Conservation (phyloP, 2,329 filamentous ascomycete genomes). For the Penicillium sp. region DNA sequence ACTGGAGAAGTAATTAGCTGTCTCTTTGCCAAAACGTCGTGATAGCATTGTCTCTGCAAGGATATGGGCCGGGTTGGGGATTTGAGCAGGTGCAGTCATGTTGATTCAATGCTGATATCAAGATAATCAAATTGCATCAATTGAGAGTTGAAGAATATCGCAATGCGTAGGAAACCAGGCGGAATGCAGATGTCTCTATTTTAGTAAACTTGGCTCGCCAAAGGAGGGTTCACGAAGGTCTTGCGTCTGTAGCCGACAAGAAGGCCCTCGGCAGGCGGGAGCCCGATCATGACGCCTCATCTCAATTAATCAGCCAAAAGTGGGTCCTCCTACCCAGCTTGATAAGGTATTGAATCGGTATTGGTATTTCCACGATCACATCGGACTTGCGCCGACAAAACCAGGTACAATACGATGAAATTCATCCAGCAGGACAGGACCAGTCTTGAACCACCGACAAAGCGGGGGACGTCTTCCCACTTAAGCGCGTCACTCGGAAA, state of each 20-base stretch:
- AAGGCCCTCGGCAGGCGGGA: neutral
- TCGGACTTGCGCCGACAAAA: slow-evolving; percentile 13
- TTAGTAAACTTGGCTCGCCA: too few species aligned
- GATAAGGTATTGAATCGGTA: neutral
- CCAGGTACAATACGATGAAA: too few species aligned
- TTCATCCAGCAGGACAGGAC: too few species aligned
- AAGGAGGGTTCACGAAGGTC: too few species aligned
- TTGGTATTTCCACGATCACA: slow-evolving; percentile 1
- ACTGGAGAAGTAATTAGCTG: slow-evolving; percentile 49
- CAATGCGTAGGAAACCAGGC: too few species aligned
- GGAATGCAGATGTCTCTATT: too few species aligned
- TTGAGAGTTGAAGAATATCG: too few species aligned
- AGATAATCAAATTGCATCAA: too few species aligned
- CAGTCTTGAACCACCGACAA: neutral
- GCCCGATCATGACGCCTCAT: neutral
- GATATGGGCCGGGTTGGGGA: slow-evolving; percentile 54
- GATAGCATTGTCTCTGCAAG: slow-evolving; percentile 52
- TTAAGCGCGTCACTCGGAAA: neutral
- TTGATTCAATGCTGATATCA: slow-evolving; percentile 5
- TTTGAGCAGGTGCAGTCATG: slow-evolving; percentile 30
- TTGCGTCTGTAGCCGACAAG: neutral
- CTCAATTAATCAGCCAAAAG: slow-evolving; percentile 18
- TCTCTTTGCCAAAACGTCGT: slow-evolving; percentile 46
- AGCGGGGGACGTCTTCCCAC: slow-evolving; percentile 9
- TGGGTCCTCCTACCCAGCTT: neutral